Evolutionary conservation across 495 filamentous ascomycete species (phyloP).

Genomic region (Annulohypoxylon moriforme): DNA sequence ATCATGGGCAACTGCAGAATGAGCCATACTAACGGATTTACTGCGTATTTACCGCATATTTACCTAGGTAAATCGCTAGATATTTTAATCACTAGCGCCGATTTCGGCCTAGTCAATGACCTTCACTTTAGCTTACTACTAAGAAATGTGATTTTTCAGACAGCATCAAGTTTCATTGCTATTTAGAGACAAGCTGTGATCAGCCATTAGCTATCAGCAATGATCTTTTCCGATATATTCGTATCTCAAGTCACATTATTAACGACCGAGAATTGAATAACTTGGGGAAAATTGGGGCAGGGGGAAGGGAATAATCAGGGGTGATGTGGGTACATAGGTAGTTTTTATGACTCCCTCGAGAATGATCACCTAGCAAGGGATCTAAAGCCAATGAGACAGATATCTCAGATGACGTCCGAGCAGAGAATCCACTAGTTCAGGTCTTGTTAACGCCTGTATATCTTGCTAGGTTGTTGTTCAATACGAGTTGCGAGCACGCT

Average conservation of each 20-base stretch:
- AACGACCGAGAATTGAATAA: neutral
- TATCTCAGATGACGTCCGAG: no score
- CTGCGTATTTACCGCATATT: neutral
- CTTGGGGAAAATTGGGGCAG: neutral
- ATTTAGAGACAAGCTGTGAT: neutral
- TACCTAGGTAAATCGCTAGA: neutral
- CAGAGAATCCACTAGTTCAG: no score
- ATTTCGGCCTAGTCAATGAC: slow-evolving; percentile 27
- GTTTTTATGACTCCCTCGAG: neutral
- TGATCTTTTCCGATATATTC: neutral
- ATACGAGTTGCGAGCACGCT: no score
- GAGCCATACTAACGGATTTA: neutral
- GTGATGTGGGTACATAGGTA: neutral
- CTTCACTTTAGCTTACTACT: slow-evolving; percentile 7
- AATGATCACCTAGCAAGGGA: neutral
- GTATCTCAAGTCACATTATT: neutral
- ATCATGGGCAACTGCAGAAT: slow-evolving; percentile 7
- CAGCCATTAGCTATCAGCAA: neutral
- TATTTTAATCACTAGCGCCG: slow-evolving; percentile 20
- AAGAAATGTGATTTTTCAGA: neutral
- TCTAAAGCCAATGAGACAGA: no score
- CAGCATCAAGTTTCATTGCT: neutral
- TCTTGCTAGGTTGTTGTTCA: no score
- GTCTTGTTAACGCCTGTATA: neutral
- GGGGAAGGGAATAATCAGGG: neutral